These are phyloP conservation scores for Penicillium cinerascens DNA, from an alignment of 495 filamentous ascomycete species.

Conservation along the genomic window DNA sequence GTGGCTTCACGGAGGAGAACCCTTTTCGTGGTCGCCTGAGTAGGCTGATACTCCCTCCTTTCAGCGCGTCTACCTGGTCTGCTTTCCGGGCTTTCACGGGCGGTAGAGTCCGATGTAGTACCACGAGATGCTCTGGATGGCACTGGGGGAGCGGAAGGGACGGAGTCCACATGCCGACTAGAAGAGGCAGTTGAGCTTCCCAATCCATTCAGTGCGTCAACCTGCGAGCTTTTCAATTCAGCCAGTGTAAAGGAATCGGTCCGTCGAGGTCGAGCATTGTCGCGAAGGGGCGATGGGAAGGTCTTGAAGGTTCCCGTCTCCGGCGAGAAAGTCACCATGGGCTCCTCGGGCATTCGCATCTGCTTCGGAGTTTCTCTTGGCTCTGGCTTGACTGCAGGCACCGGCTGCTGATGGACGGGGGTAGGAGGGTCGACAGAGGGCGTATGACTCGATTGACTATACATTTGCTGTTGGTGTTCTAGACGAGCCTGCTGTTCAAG, in stretches of 20 bases:
- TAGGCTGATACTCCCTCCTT: constrained; percentile 8
- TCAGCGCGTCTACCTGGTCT: constrained; percentile 12
- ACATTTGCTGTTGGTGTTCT: background rate
- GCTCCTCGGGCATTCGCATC: constrained; percentile 32
- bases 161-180: constrained; percentile 9
- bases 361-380: constrained; percentile 24
- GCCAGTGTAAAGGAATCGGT: constrained; percentile 11
- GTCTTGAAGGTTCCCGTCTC: constrained; percentile 48
- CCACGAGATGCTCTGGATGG: constrained; percentile 1
- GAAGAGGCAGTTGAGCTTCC: constrained; percentile 12
- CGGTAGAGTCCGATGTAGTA: background rate
- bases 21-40: constrained; percentile 28
- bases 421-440: constrained; percentile 18
- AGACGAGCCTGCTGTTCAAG: background rate
- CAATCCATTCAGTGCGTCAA: constrained; percentile 1
- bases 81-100: constrained; percentile 7
- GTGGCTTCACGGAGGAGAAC: constrained; percentile 32
- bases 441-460: constrained; percentile 16
- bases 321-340: constrained; percentile 45
- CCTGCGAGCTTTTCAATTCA: constrained; percentile 2
- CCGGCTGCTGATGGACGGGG: constrained; percentile 1
- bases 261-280: constrained; percentile 19
- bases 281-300: constrained; percentile 39
- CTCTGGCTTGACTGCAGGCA: constrained; percentile 21
- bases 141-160: constrained; percentile 17